phyloP scores from a whole-genome alignment of 768 basidiomycete species.

The Suillus subalutaceus region DNA sequence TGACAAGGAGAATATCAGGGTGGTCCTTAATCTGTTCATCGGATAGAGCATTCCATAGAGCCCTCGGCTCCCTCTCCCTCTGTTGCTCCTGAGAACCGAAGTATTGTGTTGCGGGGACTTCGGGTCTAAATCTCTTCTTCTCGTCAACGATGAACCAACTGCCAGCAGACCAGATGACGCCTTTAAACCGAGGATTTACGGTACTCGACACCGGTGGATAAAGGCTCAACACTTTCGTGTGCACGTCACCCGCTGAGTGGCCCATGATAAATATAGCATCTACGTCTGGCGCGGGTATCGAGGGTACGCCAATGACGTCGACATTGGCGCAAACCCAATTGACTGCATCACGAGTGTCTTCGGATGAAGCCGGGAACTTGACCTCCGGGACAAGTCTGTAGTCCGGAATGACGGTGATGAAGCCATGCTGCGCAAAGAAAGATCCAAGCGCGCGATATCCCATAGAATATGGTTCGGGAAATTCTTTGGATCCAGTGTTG shows the following conservation, averaged over 20 bases:
- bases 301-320: slow-evolving; percentile 18
- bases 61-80: slow-evolving; percentile 44
- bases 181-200: slow-evolving; percentile 37
- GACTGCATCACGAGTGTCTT: slow-evolving; percentile 64
- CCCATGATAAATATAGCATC: slow-evolving; percentile 51
- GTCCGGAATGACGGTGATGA: slow-evolving; percentile 68
- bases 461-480: slow-evolving; percentile 50
- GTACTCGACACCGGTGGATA: slow-evolving; percentile 40
- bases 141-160: slow-evolving; percentile 42
- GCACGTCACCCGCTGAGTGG: slow-evolving; percentile 65
- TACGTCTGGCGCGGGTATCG: slow-evolving; percentile 38
- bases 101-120: slow-evolving; percentile 30
- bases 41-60: slow-evolving; percentile 42
- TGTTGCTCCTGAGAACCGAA: slow-evolving; percentile 42
- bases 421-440: slow-evolving; percentile 62
- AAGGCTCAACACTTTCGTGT: slow-evolving; percentile 48
- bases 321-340: slow-evolving; percentile 51
- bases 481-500: slow-evolving; percentile 48
- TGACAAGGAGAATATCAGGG: slow-evolving; percentile 51
- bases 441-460: slow-evolving; percentile 59
- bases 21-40: slow-evolving; percentile 39
- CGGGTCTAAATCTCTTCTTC: slow-evolving; percentile 27
- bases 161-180: slow-evolving; percentile 49
- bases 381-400: slow-evolving; percentile 64
- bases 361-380: slow-evolving; percentile 54